Base-by-base conservation (phyloP, 2,329 filamentous ascomycete species). In the Colletotrichum kahawae region DNA sequence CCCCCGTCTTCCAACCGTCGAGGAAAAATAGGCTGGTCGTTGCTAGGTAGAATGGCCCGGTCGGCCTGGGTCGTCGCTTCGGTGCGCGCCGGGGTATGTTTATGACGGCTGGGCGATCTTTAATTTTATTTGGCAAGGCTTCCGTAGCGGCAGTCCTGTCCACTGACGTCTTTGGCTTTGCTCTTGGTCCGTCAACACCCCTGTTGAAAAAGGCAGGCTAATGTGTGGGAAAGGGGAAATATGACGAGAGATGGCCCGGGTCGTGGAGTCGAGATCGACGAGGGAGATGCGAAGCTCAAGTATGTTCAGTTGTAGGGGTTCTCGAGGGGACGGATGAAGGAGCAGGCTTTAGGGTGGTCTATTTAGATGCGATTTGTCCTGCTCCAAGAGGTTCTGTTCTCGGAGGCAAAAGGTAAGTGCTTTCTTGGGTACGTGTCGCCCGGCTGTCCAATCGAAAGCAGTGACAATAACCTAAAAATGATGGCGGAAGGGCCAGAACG, bases 51-150 rank as follows among this genome's bases (percentile, higher is more conserved):
- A 48, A 48, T 21, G n/a, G 43, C 10, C 43, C 10, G 43, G 43
- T 48, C 36, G 62, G 69, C 38, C 31, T 24, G 60, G 59, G 27
- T 43, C 21, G 60, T 63, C 60, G 57, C 57, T 60, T 60, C 48
- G 64, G n/a, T 67, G 18, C n/a, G 68, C 48, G 38, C 60, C 36
- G 67, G 67, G 56, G 33, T 34, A 29, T 57, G 62, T 38, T 36
- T 68, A 38, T 57, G 73, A 59, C 73, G 73, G 73, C 64, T 75
- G 70, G 69, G 73, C 69, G 73, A 75, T 68, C 63, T 36, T 54
- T 68, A 68, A 57, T 34, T 64, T 72, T 72, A 69, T 60, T 69
- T 62, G 56, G 67, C 51, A 43, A 68, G 56, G 13, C 54, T 18
- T 60, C 54, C 65, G 65, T 74, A 66, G 73, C 69, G 73, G 69